Base-by-base conservation (phyloP, 805 yeast genomes). In the Saccharomyces paradoxus region DNA sequence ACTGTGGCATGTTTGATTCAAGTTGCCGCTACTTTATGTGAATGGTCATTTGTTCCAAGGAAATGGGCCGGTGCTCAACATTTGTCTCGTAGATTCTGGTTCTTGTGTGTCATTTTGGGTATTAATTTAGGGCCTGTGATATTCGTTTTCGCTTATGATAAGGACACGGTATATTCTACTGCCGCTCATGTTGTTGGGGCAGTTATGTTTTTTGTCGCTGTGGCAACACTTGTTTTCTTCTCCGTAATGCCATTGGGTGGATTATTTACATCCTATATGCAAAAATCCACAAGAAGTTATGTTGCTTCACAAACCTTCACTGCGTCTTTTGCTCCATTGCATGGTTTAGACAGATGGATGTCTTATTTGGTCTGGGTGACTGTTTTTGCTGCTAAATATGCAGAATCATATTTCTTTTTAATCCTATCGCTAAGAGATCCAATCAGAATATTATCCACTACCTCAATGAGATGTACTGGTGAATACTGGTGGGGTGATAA, bases 61-160 rank as follows among this genome's bases (percentile, higher is more conserved):
- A 82, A 86, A 63, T 94, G 98, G 97, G 95, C 98, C 41, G 99
- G 99, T 74, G 98, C 98, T 70, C 98, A 92, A 76, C 97, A 87
- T 71, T 81, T 92, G 69, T 75, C 89, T 32, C 87, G 96, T 73
- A 86, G 99, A 71, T 78, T 94, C 65, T 67, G 83, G 75, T 86
- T 91, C 67, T 74, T 92, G 70, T 61, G 84, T 53, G 60, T 81
- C 52, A 81, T 90, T 60, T 76, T 90, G 53, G 77, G 75, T 53
- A 67, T 84, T 60, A 94, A 92, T 73, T 75, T 92, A 67, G 95
- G 84, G 61, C 96, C 98, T 32, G 82, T 89, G 29, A 82, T 88
- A 52, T 94, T 88, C 69, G 84, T 90, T 37, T 89, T 89, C 71
- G 84, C 84, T 60, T 87, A 86, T 75, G 87, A 89, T 57, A 86